phyloP scores from a whole-genome alignment of 768 basidiomycete genomes.

The Obba rivulosa region DNA sequence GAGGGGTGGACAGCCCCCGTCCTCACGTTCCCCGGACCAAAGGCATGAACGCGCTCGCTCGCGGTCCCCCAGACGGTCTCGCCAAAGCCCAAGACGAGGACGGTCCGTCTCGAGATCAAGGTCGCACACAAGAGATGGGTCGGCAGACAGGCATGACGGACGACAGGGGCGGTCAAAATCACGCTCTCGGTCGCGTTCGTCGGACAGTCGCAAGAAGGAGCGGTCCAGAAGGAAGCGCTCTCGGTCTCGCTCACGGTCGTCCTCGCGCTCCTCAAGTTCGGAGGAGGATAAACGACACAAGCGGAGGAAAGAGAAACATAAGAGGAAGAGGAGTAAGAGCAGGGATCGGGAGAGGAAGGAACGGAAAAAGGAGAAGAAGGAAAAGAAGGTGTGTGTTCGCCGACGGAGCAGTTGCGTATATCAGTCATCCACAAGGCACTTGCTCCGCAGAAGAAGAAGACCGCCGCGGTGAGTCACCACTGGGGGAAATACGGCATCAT shows the following conservation, averaged over 20 bases:
- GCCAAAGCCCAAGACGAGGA: background rate
- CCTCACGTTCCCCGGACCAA: background rate
- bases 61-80: constrained; percentile 6
- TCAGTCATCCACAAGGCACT: background rate
- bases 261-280: constrained; percentile 19
- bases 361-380: constrained; percentile 62
- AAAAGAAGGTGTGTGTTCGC: constrained; percentile 47
- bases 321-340: constrained; percentile 38
- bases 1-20: background rate
- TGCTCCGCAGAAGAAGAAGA: constrained; percentile 53
- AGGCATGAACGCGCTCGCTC: constrained; percentile 5
- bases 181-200: constrained; percentile 9
- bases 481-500: constrained; percentile 94
- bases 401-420: background rate
- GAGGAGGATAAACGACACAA: constrained; percentile 26
- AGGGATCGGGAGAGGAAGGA: constrained; percentile 41
- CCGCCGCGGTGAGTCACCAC: constrained; percentile 49
- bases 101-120: constrained; percentile 1
- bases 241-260: constrained; percentile 36
- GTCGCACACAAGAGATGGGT: background rate
- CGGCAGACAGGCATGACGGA: background rate
- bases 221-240: constrained; percentile 30
- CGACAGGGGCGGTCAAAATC: constrained; percentile 1
- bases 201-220: constrained; percentile 17
- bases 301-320: constrained; percentile 39